phyloP scores from a whole-genome alignment of 345 rosid genomes.

The Laguncularia racemosa region DNA sequence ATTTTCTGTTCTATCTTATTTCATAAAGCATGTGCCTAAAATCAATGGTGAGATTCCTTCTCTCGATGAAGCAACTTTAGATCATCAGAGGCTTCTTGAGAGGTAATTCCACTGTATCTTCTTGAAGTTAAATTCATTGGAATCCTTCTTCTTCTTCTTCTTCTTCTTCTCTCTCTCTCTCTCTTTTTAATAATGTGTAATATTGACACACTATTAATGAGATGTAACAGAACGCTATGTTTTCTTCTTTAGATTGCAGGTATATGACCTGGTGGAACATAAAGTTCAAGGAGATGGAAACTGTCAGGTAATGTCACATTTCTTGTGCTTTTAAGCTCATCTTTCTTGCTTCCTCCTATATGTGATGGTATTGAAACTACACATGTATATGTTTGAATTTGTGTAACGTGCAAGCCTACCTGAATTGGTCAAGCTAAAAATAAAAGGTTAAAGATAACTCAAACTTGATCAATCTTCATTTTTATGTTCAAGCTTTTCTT shows the following conservation, averaged over 20 bases:
- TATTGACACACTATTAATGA: background rate
- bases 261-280: slow-evolving; percentile 55
- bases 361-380: no score
- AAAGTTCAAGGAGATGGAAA: slow-evolving; percentile 69
- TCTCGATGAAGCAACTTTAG: slow-evolving; percentile 49
- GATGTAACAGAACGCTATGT: background rate
- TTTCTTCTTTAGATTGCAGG: slow-evolving; percentile 35
- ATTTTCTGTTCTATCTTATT: background rate
- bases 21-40: slow-evolving; percentile 49
- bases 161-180: no score
- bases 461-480: no score
- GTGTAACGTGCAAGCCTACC: no score
- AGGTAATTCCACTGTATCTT: slow-evolving; percentile 25
- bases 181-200: no score
- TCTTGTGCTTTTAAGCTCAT: slow-evolving; percentile 4
- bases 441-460: no score
- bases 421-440: no score
- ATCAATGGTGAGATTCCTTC: slow-evolving; percentile 66
- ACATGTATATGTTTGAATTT: no score
- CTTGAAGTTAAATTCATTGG: background rate
- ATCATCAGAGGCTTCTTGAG: slow-evolving; percentile 55
- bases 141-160: background rate
- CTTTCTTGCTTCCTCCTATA: background rate
- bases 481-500: no score
- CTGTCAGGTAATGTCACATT: slow-evolving; percentile 37